Base-by-base conservation (phyloP, 139 green algal genomes). In the Chlamydomonas schloesseri region DNA sequence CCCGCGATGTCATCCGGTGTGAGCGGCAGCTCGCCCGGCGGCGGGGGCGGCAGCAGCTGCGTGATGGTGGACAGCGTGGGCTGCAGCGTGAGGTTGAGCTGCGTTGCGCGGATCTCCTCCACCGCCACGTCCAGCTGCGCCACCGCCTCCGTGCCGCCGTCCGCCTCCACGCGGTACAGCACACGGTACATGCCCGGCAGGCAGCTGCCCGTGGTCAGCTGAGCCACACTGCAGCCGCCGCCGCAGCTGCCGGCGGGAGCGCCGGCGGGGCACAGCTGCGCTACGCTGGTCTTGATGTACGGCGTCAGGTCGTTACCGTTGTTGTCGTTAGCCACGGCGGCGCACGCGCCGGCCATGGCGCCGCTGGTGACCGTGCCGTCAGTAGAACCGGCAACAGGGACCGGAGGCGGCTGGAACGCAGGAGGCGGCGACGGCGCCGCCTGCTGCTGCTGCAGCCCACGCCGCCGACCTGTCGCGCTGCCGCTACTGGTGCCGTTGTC, bases 161-260 rank as follows among this genome's bases (percentile, higher is more conserved):
- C 42, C 6, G 13, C 29, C 37, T 62, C 15, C 13, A 83, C 76
- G 36, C 6, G 15, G 60, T 83, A 83, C 15, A 24, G 62, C 20
- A 83, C 28, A 24, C 37, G 58, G 76, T 83, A 83, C 34, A 14
- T 21, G 24, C 76, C 76, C 14, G 76, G 76, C 60, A 83, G 58
- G 60, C 76, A 83, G 36, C 13, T 5, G 26, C 76, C 76, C 10
- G 60, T 62, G 14, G 76, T 72, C 1, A 83, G 36, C 10, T 37
- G 53, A 0, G n/a, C 53, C 20, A 81, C 31, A 53, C 53, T 69
- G 73, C 73, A 81, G 73, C 73, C 60, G 47, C 15, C 24, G 47
- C 72, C 65, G 29, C 26, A 36, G 72, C 68, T 29, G 33, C 46
- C 31, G 33, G 14, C 15, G 15, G 14, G 17, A 2, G 23, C 47